Evolutionary conservation across 148 eudicot species (phyloP).

Genomic region (Suaeda aralocaspica): DNA sequence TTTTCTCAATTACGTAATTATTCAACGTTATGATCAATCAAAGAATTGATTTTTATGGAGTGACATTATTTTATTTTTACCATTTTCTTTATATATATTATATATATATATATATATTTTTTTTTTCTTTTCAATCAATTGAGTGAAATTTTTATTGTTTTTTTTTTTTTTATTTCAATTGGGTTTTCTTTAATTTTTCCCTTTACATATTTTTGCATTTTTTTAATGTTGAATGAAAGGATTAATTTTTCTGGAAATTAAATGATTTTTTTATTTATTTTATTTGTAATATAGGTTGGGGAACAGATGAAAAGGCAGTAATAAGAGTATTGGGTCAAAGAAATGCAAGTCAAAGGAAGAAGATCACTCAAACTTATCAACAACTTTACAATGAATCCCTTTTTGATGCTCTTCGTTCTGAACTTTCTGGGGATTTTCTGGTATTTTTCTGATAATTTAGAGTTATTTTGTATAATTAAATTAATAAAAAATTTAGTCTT

Average conservation of each 20-base stretch:
- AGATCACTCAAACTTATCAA: constrained; percentile 60
- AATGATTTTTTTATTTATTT: too few relatives aligned
- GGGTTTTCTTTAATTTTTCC: neutral
- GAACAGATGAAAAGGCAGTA: constrained; percentile 58
- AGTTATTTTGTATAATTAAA: neutral
- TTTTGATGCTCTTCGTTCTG: constrained; percentile 45
- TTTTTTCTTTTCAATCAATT: too few relatives aligned
- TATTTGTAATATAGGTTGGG: constrained; percentile 44
- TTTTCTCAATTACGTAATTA: too few relatives aligned
- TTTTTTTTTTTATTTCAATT: constrained; percentile 6
- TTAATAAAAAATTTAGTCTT: neutral
- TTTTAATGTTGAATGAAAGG: neutral
- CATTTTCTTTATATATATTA: too few relatives aligned
- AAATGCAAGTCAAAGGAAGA: constrained; percentile 60
- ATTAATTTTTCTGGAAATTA: too few relatives aligned
- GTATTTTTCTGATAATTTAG: neutral
- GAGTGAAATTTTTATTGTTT: too few relatives aligned
- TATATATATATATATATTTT: too few relatives aligned
- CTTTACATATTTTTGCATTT: too few relatives aligned
- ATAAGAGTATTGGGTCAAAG: constrained; percentile 59
- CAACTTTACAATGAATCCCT: constrained; percentile 51
- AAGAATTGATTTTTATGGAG: too few relatives aligned
- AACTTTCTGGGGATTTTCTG: constrained; percentile 68
- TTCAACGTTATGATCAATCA: too few relatives aligned
- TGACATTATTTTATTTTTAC: too few relatives aligned